A percentile compares a stretch with the other conserved stretches of the same genome.
Conservation (phyloP, 805 yeast genomes). For the Zygosaccharomyces rouxii region DNA sequence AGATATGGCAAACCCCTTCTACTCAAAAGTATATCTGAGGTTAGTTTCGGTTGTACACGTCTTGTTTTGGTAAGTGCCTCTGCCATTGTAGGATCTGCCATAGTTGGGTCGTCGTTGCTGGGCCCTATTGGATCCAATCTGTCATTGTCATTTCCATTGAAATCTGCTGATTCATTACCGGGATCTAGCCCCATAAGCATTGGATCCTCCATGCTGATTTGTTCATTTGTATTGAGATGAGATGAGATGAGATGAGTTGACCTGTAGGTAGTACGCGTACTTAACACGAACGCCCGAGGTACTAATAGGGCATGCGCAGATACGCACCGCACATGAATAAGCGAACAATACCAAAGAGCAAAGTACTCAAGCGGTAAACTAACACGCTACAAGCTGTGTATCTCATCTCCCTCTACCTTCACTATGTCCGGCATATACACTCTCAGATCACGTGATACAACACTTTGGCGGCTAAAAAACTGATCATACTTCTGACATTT, state of each 20-base stretch:
- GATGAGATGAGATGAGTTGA: neutral
- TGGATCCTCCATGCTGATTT: constrained; percentile 1
- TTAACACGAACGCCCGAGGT: neutral
- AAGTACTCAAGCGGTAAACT: no score
- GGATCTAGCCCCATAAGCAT: constrained; percentile 5
- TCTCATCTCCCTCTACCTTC: no score
- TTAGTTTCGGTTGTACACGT: constrained; percentile 43
- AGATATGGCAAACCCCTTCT: constrained; percentile 55
- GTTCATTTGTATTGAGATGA: neutral
- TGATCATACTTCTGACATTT: no score
- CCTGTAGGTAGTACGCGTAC: neutral
- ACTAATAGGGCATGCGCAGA: neutral
- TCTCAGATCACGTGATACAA: no score
- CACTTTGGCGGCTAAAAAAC: no score
- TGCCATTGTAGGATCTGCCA: constrained; percentile 29
- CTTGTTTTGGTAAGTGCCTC: constrained; percentile 18
- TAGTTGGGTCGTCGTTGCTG: constrained; percentile 5
- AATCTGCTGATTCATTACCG: neutral
- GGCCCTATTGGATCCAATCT: no score
- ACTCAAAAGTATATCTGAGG: constrained; percentile 47
- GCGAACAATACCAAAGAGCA: no score
- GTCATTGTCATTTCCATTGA: neutral
- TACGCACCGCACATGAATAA: no score
- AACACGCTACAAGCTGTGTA: no score
- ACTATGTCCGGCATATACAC: no score